Base-by-base conservation (phyloP, 768 basidiomycete species). In the Naematelia aurantialba region DNA sequence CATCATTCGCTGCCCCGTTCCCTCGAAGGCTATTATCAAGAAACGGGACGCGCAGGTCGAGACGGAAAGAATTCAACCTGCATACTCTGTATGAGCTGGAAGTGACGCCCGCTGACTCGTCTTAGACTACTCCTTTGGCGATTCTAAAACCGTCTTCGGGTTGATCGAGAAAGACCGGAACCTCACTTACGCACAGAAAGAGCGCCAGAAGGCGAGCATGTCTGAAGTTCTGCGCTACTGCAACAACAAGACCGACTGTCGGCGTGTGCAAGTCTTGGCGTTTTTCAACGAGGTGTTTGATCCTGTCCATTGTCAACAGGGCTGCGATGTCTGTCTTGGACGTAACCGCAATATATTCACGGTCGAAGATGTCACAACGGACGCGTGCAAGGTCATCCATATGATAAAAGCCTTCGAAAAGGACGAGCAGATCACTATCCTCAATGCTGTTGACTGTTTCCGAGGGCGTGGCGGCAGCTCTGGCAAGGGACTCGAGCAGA, bases 41-140 rank as follows among this genome's bases (percentile, higher is more conserved):
- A 99, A 79, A 98, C 94, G 0, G 96, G 96, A 4, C 85, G 96
- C 57, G 96, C 93, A 17, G 96, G 96, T 4, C 84, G 96, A 59
- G 96, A 99, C 70, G 91, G 90, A 3, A 75, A 82, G 65, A 82
- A 84, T 1, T 87, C 96, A 0, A 85, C 88, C 52, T 99, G 96
- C 76, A 76, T 96, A 12, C 83, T 98, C 11, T 91, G 91, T 94
- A 74, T 70, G 86, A 52, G 26, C 34, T 13, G 58, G 4, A 17
- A 30, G 48, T 55, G 58, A 60, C 22, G 24, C 56, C 26, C 25
- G 12, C 52, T 59, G 42, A 54, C 39, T 19, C 21, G 22, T 19
- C 50, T 8, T 65, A 92, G 91, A 85, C 75, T 96, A 85, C 75
- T 70, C 79, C 1, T 87, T 79, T 55, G 70, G 30, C 17, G 91